Percentiles rank a stretch among this genome's conserved stretches.
phyloP scores from a whole-genome alignment of 2,329 filamentous ascomycete genomes.

The Tolypocladium nubicola region DNA sequence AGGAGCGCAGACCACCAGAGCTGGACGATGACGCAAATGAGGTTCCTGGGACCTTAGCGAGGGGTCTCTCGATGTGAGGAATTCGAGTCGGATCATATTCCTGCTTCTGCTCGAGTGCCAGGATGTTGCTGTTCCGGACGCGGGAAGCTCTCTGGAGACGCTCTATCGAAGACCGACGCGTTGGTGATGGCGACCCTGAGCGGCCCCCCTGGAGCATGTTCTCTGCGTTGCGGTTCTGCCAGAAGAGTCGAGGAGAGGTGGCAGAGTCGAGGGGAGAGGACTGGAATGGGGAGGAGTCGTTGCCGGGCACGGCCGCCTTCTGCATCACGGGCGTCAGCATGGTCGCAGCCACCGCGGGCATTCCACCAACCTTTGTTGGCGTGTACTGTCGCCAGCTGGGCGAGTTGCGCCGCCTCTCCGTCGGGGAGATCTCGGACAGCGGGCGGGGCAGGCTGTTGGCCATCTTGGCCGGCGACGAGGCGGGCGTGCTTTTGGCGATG shows the following conservation, averaged over 20 bases:
- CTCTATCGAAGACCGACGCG: conserved; percentile 84
- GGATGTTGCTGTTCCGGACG: conserved; percentile 97
- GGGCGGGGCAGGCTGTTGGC: conserved; percentile 55
- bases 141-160: conserved; percentile 88
- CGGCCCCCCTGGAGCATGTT: conserved; percentile 58
- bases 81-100: conserved; percentile 80
- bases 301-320: conserved; percentile 54
- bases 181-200: conserved; percentile 55
- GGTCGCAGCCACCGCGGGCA: neutral
- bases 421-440: conserved; percentile 79
- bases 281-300: conserved; percentile 75
- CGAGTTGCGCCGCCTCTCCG: conserved; percentile 81
- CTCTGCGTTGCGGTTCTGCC: conserved; percentile 74
- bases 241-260: conserved; percentile 78
- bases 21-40: conserved; percentile 52
- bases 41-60: conserved; percentile 67
- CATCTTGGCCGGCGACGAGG: conserved; percentile 53
- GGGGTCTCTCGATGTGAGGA: conserved; percentile 70
- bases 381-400: conserved; percentile 69
- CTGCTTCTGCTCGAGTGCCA: conserved; percentile 82
- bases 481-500: conserved; percentile 59
- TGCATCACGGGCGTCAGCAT: conserved; percentile 26
- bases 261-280: conserved; percentile 62
- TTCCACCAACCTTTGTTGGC: conserved; percentile 25
- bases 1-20: conserved; percentile 40